These are phyloP conservation scores for Nakazawaea pomicola DNA, from an alignment of 805 yeast genomes.

Conservation along the genomic window DNA sequence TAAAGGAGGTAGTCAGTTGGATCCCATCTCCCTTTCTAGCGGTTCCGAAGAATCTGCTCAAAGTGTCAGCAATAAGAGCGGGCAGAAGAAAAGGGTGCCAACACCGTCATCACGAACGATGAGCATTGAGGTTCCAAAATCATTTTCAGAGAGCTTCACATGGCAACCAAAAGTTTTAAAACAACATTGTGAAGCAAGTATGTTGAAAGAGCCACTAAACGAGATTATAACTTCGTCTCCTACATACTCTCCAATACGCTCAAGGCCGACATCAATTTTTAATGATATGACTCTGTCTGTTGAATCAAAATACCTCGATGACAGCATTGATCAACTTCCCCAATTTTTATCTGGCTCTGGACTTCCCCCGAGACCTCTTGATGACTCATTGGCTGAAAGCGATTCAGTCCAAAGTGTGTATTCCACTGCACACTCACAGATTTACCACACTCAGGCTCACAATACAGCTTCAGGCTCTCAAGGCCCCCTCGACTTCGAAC, in stretches of 20 bases:
- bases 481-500: too few relatives aligned
- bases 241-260: not conserved
- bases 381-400: too few relatives aligned
- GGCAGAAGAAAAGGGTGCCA: not conserved
- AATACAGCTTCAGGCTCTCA: too few relatives aligned
- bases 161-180: too few relatives aligned
- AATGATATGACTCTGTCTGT: too few relatives aligned
- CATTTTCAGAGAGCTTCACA: not conserved
- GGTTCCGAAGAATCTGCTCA: not conserved
- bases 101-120: not conserved
- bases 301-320: not conserved
- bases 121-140: not conserved
- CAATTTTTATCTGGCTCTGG: not conserved
- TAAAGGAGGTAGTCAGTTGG: slow-evolving; percentile 1
- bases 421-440: not conserved
- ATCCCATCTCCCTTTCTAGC: not conserved
- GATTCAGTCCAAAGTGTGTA: too few relatives aligned
- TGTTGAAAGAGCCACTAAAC: not conserved
- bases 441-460: not conserved
- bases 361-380: too few relatives aligned
- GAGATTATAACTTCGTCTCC: not conserved
- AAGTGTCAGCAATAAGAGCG: too few relatives aligned
- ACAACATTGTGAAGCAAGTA: not conserved
- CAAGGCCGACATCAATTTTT: too few relatives aligned
- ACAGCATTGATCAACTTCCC: not conserved